Base-by-base conservation (phyloP, 345 rosid genomes). In the Euphorbia peplus region DNA sequence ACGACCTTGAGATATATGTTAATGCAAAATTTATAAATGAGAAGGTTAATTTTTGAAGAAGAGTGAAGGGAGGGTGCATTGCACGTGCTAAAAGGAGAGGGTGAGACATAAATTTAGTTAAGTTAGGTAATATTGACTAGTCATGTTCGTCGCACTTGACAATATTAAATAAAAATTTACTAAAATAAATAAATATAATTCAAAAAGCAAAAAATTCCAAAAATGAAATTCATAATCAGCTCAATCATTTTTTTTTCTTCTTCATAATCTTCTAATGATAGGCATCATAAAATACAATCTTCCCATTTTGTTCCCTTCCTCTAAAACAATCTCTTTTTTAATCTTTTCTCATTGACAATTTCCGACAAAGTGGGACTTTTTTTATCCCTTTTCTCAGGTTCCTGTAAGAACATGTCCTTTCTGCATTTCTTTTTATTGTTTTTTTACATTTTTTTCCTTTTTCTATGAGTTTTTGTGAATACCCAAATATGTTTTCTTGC, bases 351-450 rank as follows among this genome's bases (percentile, higher is more conserved):
- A 1, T 30, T 5, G 8, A 62, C 21, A 42, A 13, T 37, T 39
- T 39, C 42, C 11, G 6, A 39, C 72, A 29, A 42, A 19, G 42
- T 62, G 32, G 29, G 39, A 37, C 37, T 21, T 32, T 29, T 14
- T 14, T 3, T 8, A 28, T 71, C 24, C 65, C n/a, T n/a, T 56
- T 71, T 57, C 11, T 65, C 64, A 9, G 55, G 41, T 71, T 42
- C 11, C 8, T 21, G 68, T 63, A 28, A 52, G 68, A 54, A 63
- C 63, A 39, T 39, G 8, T 35, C 68, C 67, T 24, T 52, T 39
- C 8, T 35, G n/a, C n/a, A n/a, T n/a, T n/a, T n/a, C n/a, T n/a
- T n/a, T n/a, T n/a, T n/a, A n/a, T n/a, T n/a, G n/a, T n/a, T n/a
- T n/a, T n/a, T n/a, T n/a, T n/a, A n/a, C n/a, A n/a, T 32, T 32